These are phyloP conservation scores for Collybiopsis luxurians DNA, from an alignment of 768 basidiomycete species.

Conservation along the genomic window DNA sequence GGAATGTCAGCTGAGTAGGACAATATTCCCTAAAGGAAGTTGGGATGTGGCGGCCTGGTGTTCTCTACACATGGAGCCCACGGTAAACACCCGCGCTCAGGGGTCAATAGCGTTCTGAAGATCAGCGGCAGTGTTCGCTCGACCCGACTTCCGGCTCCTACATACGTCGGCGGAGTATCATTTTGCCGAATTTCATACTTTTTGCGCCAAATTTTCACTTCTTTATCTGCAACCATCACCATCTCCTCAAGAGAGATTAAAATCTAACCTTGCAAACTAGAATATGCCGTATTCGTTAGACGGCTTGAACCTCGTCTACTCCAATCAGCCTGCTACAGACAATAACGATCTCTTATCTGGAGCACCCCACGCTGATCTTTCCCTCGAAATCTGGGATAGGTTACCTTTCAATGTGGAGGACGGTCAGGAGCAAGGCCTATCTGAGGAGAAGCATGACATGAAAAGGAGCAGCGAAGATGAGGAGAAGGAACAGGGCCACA, in stretches of 20 bases:
- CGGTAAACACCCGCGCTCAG: too few species aligned
- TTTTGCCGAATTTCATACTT: not conserved
- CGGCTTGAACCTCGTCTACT: conserved; percentile 79
- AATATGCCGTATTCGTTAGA: conserved; percentile 58
- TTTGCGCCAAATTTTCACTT: not conserved
- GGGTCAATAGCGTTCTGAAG: too few species aligned
- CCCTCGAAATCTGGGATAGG: conserved; percentile 69
- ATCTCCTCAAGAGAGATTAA: not conserved
- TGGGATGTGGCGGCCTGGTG: too few species aligned
- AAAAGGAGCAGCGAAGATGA: conserved; percentile 43
- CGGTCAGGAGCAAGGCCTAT: conserved; percentile 34
- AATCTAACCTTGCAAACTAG: conserved; percentile 26
- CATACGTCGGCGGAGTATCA: not conserved
- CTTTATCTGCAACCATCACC: not conserved
- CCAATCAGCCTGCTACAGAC: conserved; percentile 39
- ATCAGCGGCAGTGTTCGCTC: too few species aligned
- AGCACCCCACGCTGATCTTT: conserved; percentile 62
- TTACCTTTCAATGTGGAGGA: conserved; percentile 79
- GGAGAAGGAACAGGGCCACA: conserved; percentile 47
- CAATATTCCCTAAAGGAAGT: too few species aligned
- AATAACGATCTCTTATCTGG: conserved; percentile 60
- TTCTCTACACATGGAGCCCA: too few species aligned
- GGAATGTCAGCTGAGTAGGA: too few species aligned
- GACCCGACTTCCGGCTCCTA: not conserved
- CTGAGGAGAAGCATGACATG: conserved; percentile 29